Conservation (phyloP, 2,329 filamentous ascomycete genomes). For the Aspergillus udagawae region DNA sequence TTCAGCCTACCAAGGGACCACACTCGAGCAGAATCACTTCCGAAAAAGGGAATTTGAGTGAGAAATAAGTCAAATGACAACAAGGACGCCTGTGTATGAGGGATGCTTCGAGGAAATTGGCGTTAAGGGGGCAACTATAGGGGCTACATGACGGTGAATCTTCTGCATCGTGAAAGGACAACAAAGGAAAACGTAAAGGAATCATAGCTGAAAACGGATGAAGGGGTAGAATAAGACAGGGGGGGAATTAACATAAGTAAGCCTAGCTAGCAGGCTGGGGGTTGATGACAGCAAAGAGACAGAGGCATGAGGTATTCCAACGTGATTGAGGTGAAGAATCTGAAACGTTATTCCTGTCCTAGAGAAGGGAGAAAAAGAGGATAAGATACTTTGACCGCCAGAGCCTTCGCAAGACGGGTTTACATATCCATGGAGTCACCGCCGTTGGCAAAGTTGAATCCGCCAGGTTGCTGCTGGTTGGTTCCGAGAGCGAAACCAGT, state of each 20-base stretch:
- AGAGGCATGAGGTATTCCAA: not conserved
- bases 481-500: slow-evolving; percentile 67
- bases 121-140: slow-evolving; percentile 16
- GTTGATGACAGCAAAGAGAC: not conserved
- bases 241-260: slow-evolving; percentile 16
- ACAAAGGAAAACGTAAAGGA: slow-evolving; percentile 19
- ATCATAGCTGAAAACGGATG: slow-evolving; percentile 9
- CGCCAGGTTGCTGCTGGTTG: slow-evolving; percentile 64
- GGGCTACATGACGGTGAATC: slow-evolving; percentile 48
- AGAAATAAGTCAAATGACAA: slow-evolving; percentile 27
- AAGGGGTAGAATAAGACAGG: slow-evolving; percentile 3
- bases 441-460: slow-evolving; percentile 87
- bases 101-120: slow-evolving; percentile 29
- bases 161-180: slow-evolving; percentile 40
- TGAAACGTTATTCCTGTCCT: not conserved
- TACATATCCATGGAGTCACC: slow-evolving; percentile 73
- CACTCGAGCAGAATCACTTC: slow-evolving; percentile 6
- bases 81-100: slow-evolving; percentile 40
- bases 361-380: not conserved
- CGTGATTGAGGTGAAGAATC: slow-evolving; percentile 1
- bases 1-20: not conserved
- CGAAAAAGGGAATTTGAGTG: slow-evolving; percentile 10
- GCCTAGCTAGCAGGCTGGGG: slow-evolving; percentile 2
- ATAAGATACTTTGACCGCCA: not conserved
- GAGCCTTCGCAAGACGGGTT: slow-evolving; percentile 22